phyloP scores from a whole-genome alignment of 768 basidiomycete genomes.

The Lactarius vividus region DNA sequence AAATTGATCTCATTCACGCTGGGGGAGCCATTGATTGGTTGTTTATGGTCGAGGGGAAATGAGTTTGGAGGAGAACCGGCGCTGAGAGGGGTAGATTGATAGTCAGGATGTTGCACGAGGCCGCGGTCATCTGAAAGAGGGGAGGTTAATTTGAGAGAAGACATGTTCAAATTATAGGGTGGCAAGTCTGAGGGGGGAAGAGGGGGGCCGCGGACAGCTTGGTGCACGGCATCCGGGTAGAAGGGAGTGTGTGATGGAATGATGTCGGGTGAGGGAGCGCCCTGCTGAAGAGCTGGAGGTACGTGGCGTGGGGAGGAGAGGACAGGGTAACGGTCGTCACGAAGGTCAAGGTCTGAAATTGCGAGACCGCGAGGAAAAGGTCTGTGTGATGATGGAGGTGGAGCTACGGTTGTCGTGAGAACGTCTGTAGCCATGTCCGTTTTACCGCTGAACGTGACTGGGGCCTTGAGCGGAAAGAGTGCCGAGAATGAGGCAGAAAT shows the following conservation, averaged over 20 bases:
- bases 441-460: neutral
- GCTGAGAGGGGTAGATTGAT: neutral
- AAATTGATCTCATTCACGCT: conserved; percentile 17
- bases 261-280: neutral
- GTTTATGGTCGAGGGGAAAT: conserved; percentile 15
- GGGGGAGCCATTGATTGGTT: conserved; percentile 5
- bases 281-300: conserved; percentile 11
- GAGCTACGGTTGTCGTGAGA: conserved; percentile 34
- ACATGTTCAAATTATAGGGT: conserved; percentile 5
- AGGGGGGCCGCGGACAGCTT: conserved; percentile 16
- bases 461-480: neutral
- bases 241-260: conserved; percentile 12
- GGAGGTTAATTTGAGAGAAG: neutral
- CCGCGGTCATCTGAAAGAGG: conserved; percentile 13
- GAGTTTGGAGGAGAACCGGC: neutral
- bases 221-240: conserved; percentile 20
- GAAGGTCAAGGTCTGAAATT: conserved; percentile 59
- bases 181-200: neutral
- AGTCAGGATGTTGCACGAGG: neutral
- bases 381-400: conserved; percentile 32
- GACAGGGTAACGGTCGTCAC: conserved; percentile 58
- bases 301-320: conserved; percentile 30
- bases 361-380: conserved; percentile 52
- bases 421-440: conserved; percentile 32
- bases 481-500: neutral